These are phyloP conservation scores for Cardiosporidium cionae DNA, from an alignment of 169 alveolate genomes.

Conservation along the genomic window DNA sequence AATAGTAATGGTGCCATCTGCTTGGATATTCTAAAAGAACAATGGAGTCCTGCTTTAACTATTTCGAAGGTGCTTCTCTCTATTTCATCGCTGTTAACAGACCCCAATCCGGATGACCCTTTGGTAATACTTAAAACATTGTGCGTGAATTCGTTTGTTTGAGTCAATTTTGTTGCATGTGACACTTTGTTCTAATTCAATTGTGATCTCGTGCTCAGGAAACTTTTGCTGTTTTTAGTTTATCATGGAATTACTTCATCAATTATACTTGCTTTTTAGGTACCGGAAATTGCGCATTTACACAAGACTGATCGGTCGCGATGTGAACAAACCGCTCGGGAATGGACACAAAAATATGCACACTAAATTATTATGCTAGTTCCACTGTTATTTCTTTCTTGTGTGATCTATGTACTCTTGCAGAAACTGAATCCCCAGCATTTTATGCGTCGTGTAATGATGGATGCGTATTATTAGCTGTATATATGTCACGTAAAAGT, in stretches of 20 bases:
- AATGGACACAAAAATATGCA: constrained; percentile 97
- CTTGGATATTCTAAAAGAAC: constrained; percentile 93
- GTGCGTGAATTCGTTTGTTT: neutral
- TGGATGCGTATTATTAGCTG: no score
- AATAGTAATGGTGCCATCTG: constrained; percentile 94
- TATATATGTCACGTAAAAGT: no score
- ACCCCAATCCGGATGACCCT: constrained; percentile 84
- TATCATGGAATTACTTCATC: no score
- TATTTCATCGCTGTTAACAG: constrained; percentile 94
- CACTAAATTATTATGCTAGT: no score
- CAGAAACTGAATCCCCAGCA: no score
- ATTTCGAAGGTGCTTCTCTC: constrained; percentile 95
- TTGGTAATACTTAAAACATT: no score
- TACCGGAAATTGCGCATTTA: constrained; percentile 98
- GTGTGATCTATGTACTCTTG: no score
- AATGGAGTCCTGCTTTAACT: constrained; percentile 99
- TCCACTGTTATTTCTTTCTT: no score
- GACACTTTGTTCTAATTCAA: neutral
- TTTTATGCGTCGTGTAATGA: no score
- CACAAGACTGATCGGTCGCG: constrained; percentile 85
- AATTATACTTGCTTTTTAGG: constrained; percentile 74
- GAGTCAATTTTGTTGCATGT: neutral
- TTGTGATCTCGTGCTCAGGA: neutral
- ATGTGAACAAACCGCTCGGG: constrained; percentile 94
- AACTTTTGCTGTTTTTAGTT: no score